Percentiles rank a stretch among this genome's conserved stretches.
Conservation (phyloP, 2,329 filamentous ascomycete species). For the Teratosphaeria viscida region DNA sequence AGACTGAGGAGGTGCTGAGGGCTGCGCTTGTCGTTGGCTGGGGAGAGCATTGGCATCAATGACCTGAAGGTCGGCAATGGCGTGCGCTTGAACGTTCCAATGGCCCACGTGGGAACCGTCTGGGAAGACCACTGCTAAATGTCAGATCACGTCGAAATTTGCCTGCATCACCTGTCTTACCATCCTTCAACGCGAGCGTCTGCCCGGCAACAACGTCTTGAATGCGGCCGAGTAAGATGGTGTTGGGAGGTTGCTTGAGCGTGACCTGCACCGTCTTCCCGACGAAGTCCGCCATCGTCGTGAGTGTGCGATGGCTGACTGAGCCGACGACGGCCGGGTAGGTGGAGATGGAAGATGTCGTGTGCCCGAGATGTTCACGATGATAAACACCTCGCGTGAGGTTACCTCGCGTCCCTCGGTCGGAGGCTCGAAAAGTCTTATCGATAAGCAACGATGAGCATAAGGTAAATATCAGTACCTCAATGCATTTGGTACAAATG, state of each 20-base stretch:
- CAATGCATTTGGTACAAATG: background rate
- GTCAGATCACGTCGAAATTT: conserved; percentile 13
- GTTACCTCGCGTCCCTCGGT: background rate
- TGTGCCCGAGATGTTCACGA: background rate
- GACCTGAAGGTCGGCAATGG: conserved; percentile 51
- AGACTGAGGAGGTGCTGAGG: background rate
- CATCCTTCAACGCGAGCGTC: conserved; percentile 61
- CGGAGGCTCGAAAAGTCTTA: background rate
- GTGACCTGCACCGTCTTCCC: conserved; percentile 68
- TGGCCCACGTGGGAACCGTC: conserved; percentile 42
- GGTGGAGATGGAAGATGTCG: background rate
- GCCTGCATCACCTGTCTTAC: conserved; percentile 35
- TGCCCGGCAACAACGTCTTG: conserved; percentile 54
- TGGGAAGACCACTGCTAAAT: conserved; percentile 40
- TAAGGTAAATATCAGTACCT: too few relatives aligned
- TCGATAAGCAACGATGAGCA: background rate
- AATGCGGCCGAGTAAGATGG: conserved; percentile 59
- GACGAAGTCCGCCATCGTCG: conserved; percentile 45
- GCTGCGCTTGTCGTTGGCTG: background rate
- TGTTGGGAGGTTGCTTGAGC: conserved; percentile 54
- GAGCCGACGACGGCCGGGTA: background rate
- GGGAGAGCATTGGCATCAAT: conserved; percentile 10
- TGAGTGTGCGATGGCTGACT: background rate
- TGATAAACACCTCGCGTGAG: background rate
- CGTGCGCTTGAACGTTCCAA: conserved; percentile 47